A percentile compares a stretch with the other conserved stretches of the same genome.
These are phyloP conservation scores for Cladosporium oxysporum DNA, from an alignment of 2,329 filamentous ascomycete species.

Conservation along the genomic window DNA sequence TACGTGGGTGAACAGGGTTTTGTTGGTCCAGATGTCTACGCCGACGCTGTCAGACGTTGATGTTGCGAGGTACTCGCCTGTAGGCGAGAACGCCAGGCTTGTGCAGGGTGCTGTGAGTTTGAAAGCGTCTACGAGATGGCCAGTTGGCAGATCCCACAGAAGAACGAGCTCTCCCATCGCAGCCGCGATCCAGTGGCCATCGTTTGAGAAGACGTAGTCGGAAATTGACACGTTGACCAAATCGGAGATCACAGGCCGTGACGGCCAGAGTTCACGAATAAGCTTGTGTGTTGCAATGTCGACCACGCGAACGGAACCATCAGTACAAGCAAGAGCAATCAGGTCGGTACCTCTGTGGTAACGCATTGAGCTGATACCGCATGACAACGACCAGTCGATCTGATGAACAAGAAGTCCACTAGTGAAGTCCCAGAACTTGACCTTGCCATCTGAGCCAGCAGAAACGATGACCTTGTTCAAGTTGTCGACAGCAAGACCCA, in stretches of 20 bases:
- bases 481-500: conserved; percentile 84
- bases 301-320: conserved; percentile 82
- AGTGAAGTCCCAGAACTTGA: conserved; percentile 98
- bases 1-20: conserved; percentile 84
- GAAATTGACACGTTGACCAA: conserved; percentile 30
- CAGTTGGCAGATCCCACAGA: conserved; percentile 94
- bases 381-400: conserved; percentile 79
- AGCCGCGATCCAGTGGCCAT: conserved; percentile 90
- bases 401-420: conserved; percentile 77
- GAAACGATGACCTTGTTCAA: conserved; percentile 84
- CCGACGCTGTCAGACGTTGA: conserved; percentile 80
- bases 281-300: conserved; percentile 88
- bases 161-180: conserved; percentile 79
- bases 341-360: conserved; percentile 84
- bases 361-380: conserved; percentile 71
- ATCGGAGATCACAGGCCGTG: conserved; percentile 38
- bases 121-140: conserved; percentile 92
- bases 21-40: conserved; percentile 95
- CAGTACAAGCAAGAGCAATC: conserved; percentile 84
- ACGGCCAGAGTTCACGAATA: conserved; percentile 90
- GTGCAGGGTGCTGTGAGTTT: conserved; percentile 76
- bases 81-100: conserved; percentile 81
- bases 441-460: conserved; percentile 83
- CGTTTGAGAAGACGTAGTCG: conserved; percentile 72
- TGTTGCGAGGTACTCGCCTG: conserved; percentile 92